Evolutionary conservation across 2,329 filamentous ascomycete genomes (phyloP).

Genomic region (Cercospora zeina): DNA sequence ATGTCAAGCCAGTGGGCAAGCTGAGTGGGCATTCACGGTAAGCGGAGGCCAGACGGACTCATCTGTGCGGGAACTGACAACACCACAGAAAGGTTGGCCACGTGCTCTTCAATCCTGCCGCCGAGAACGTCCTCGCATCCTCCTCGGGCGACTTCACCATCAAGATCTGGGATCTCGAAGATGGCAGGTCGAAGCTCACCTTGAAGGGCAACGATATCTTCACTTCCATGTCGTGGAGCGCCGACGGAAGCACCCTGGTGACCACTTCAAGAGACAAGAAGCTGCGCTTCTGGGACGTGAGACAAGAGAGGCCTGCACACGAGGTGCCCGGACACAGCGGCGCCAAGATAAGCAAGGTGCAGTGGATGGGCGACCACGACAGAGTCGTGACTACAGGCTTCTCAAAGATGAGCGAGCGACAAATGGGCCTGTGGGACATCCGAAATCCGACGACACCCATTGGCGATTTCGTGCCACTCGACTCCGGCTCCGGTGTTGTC

Average conservation of each 20-base stretch:
- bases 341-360: constrained; percentile 94
- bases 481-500: constrained; percentile 95
- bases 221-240: constrained; percentile 94
- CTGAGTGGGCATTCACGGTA: constrained; percentile 85
- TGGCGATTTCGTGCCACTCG: constrained; percentile 83
- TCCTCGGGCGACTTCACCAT: constrained; percentile 92
- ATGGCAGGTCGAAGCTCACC: constrained; percentile 70
- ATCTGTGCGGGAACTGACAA: constrained; percentile 31
- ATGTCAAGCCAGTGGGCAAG: constrained; percentile 78
- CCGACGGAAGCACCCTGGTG: constrained; percentile 78
- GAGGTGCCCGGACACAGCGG: constrained; percentile 84
- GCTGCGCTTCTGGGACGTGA: constrained; percentile 93
- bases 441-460: constrained; percentile 77
- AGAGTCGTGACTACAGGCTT: constrained; percentile 95
- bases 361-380: constrained; percentile 97
- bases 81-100: constrained; percentile 84
- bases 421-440: constrained; percentile 93
- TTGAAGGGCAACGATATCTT: constrained; percentile 90
- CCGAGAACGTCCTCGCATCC: constrained; percentile 91
- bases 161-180: constrained; percentile 92
- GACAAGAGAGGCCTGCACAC: constrained; percentile 83
- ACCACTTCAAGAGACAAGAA: constrained; percentile 99
- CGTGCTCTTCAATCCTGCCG: constrained; percentile 94
- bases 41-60: constrained; percentile 30
- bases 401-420: constrained; percentile 96